Evolutionary conservation across 164 flowering plant species (phyloP).

Genomic region (Liriodendron chinense): DNA sequence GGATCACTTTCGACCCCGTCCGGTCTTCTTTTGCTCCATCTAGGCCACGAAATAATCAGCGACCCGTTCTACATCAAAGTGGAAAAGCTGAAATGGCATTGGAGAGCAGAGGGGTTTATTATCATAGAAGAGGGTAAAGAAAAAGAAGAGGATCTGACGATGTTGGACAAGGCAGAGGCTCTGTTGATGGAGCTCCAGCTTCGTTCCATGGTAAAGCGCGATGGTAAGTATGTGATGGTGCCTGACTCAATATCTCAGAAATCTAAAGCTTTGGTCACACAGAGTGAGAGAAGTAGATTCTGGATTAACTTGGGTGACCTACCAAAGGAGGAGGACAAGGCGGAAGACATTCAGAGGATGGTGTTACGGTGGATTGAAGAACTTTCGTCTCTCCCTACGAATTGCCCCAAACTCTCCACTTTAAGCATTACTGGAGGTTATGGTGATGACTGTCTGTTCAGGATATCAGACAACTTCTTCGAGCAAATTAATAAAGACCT

Average conservation of each 20-base stretch:
- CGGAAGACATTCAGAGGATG: background rate
- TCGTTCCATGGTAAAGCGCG: background rate
- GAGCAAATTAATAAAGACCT: background rate
- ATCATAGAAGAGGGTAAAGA: background rate
- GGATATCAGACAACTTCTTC: background rate
- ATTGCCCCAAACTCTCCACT: background rate
- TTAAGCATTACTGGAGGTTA: background rate
- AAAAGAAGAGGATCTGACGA: background rate
- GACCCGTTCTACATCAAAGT: no score
- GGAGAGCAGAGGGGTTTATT: background rate
- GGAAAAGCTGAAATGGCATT: background rate
- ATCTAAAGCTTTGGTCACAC: background rate
- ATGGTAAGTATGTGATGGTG: background rate
- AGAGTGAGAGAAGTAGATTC: background rate
- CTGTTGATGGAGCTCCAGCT: background rate
- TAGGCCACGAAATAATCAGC: no score
- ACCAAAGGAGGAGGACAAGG: background rate
- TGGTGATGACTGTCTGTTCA: no score
- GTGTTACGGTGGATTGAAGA: background rate
- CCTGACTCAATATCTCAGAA: background rate
- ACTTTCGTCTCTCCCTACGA: background rate
- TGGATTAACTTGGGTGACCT: background rate
- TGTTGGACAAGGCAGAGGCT: background rate
- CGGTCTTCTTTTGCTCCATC: no score
- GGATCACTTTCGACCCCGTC: no score